These are phyloP conservation scores for Jackrogersella multiformis DNA, from an alignment of 495 filamentous ascomycete species.

Conservation along the genomic window DNA sequence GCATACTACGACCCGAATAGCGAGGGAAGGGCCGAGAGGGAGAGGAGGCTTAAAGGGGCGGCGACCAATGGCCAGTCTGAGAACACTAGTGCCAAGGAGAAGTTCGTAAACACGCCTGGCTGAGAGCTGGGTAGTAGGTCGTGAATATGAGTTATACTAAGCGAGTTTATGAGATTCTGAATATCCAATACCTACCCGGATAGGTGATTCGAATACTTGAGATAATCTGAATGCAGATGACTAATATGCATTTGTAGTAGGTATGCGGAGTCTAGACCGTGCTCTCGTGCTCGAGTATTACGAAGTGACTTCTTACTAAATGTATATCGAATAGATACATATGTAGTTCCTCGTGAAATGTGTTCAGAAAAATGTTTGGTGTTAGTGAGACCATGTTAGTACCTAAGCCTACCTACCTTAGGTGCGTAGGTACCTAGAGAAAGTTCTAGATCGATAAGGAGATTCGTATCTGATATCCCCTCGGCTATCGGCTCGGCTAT, in stretches of 20 bases:
- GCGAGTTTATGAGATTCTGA: background rate
- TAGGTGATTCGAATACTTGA: too few species aligned
- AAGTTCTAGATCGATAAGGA: too few species aligned
- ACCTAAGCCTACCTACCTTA: background rate
- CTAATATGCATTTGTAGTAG: too few species aligned
- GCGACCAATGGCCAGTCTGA: conserved; percentile 7
- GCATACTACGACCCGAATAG: conserved; percentile 60
- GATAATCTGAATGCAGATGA: too few species aligned
- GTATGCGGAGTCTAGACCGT: too few species aligned
- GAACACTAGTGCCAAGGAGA: conserved; percentile 5
- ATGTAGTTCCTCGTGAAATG: too few species aligned
- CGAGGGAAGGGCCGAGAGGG: conserved; percentile 55
- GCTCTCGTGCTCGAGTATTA: too few species aligned
- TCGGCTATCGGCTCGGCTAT: conserved; percentile 35
- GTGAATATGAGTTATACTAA: background rate
- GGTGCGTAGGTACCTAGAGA: background rate
- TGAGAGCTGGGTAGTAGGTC: background rate
- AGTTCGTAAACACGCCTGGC: conserved; percentile 20
- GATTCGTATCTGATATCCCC: background rate
- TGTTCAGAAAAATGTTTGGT: too few species aligned
- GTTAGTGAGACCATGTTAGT: too few species aligned
- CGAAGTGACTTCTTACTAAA: too few species aligned
- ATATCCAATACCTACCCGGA: too few species aligned
- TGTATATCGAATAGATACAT: too few species aligned
- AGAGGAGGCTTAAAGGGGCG: conserved; percentile 25